These are phyloP conservation scores for Torulaspora globosa DNA, from an alignment of 1,139 yeast species.

Conservation along the genomic window DNA sequence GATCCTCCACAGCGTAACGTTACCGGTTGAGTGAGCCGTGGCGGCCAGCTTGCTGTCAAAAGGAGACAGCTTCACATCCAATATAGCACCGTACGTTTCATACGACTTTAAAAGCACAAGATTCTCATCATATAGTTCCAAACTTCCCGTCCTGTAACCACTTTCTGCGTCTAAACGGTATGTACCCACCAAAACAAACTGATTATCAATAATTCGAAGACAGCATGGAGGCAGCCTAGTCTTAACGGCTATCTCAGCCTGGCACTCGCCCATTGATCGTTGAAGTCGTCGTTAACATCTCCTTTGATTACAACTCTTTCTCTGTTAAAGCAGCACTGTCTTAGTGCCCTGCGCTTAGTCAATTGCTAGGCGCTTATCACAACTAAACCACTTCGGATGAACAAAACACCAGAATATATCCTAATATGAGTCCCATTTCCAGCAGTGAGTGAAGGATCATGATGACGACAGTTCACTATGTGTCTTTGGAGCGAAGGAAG, in stretches of 20 bases:
- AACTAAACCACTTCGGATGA: background rate
- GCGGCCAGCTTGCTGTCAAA: constrained; percentile 46
- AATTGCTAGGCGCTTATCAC: background rate
- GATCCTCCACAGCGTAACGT: constrained; percentile 58
- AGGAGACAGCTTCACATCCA: constrained; percentile 70
- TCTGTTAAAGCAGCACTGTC: background rate
- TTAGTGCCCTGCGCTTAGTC: background rate
- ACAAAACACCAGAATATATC: background rate
- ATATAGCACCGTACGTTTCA: constrained; percentile 57
- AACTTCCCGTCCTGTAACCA: constrained; percentile 63
- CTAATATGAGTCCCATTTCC: background rate
- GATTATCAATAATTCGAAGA: constrained; percentile 50
- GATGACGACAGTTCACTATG: too few species aligned
- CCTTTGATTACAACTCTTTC: background rate
- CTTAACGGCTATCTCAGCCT: constrained; percentile 26
- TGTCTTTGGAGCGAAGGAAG: background rate
- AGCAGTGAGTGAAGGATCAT: background rate
- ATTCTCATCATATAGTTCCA: constrained; percentile 52
- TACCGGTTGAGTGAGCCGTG: constrained; percentile 81
- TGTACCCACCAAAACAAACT: constrained; percentile 64
- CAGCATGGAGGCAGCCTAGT: constrained; percentile 81
- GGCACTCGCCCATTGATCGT: constrained; percentile 20
- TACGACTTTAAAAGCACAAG: constrained; percentile 34
- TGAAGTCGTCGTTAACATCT: background rate
- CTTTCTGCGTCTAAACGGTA: constrained; percentile 62